These are phyloP conservation scores for Saccharomycopsis lassenensis DNA, from an alignment of 805 yeast species.

Conservation along the genomic window DNA sequence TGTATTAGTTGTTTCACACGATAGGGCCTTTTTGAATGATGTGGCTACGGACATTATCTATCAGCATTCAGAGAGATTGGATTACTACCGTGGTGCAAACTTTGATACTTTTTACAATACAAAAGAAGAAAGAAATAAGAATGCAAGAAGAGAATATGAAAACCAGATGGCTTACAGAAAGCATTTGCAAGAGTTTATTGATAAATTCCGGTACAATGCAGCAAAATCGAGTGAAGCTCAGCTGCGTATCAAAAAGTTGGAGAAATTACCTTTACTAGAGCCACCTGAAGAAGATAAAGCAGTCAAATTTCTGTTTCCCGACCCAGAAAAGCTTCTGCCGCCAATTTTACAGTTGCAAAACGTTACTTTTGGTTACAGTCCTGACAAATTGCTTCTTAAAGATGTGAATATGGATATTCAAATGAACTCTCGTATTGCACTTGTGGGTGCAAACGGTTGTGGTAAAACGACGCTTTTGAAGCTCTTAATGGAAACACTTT, in stretches of 20 bases:
- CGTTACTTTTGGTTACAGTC: constrained; percentile 77
- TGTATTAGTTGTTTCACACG: constrained; percentile 93
- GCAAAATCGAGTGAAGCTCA: constrained; percentile 97
- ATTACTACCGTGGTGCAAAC: constrained; percentile 88
- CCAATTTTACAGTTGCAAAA: constrained; percentile 84
- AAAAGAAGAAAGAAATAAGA: constrained; percentile 89
- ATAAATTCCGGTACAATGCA: constrained; percentile 94
- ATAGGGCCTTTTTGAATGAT: constrained; percentile 91
- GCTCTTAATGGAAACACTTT: constrained; percentile 65
- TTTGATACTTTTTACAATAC: constrained; percentile 90
- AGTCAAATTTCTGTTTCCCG: constrained; percentile 85
- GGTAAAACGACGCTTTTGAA: constrained; percentile 96
- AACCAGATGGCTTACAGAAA: constrained; percentile 93
- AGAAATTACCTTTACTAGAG: constrained; percentile 84
- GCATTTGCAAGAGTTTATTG: constrained; percentile 90
- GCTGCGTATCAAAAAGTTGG: constrained; percentile 92
- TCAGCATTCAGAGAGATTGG: constrained; percentile 94
- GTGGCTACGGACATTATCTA: constrained; percentile 97
- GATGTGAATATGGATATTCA: constrained; percentile 85
- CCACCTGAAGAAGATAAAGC: constrained; percentile 89
- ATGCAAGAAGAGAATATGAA: constrained; percentile 89
- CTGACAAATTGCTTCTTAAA: constrained; percentile 50
- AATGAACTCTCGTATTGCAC: constrained; percentile 88
- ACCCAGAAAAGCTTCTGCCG: constrained; percentile 85
- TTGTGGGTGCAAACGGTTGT: constrained; percentile 98